Evolutionary conservation across 768 basidiomycete genomes (phyloP), one percentile per base, ranked within the genome.

Genomic region (Boletus sensibilis): DNA sequence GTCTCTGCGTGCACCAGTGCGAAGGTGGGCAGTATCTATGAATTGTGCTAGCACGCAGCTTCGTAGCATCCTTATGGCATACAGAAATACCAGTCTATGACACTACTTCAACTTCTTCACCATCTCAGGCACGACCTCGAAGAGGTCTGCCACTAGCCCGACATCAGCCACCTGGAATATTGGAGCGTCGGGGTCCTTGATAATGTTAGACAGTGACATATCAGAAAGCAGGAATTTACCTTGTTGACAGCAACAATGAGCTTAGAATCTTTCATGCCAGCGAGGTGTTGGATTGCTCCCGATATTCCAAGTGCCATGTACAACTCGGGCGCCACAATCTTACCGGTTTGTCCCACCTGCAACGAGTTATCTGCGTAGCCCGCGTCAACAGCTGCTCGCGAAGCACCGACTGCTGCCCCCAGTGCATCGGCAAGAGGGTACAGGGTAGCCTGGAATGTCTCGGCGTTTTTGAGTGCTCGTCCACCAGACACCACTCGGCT

Each of bases 201-300:
- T 52, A 57, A 54, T 21, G 55, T 68, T n/a, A 69, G 54, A 51
- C 50, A 48, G 16, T 2, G 44, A 37, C 25, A 18, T 20, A 9
- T 41, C 27, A 44, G 18, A 52, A 23, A 23, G 20, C 54, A 34
- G 46, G 3, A 23, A 54, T 29, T 50, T 59, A 86, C 94, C 84
- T 99, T 99, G 79, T 99, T 99, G 59, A 99, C 82, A 5, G 97
- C 97, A 33, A 97, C 96, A 58, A 99, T 99, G 60, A 98, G 79
- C 77, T 98, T 99, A 12, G 92, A 94, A 67, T 98, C 97, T 72
- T 99, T 99, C 97, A 98, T 99, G 10, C 97, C 97, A 21, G 97
- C 97, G 52, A 98, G 78, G 77, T 99, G 97, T 75, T 99, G 97
- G 65, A 98, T 99, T 14, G 97, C 97, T 18, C 97, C 97, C 10